Percentiles rank a stretch among this genome's conserved stretches.
Evolutionary conservation across 1,284 basidiomycete genomes (phyloP).

Genomic region (Cutaneotrichosporon curvatum): DNA sequence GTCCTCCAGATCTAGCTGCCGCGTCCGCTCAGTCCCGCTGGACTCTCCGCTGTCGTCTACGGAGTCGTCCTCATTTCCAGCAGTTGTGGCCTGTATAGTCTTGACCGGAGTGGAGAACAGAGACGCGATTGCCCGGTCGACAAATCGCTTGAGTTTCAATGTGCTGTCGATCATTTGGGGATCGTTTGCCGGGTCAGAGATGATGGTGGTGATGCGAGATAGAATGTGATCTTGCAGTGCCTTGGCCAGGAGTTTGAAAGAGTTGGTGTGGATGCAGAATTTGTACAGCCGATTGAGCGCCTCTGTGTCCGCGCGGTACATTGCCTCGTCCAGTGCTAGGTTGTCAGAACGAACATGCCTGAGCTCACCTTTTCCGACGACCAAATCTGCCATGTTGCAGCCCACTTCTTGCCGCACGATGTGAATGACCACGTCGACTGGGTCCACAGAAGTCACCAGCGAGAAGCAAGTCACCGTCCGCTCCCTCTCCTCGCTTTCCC

Average conservation of each 20-base stretch:
- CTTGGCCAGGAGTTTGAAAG: constrained; percentile 54
- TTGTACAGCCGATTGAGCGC: constrained; percentile 58
- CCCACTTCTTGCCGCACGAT: constrained; percentile 20
- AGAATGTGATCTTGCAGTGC: constrained; percentile 57
- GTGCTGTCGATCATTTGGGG: constrained; percentile 67
- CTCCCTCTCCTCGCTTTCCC: constrained; percentile 27
- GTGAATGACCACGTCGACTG: constrained; percentile 15
- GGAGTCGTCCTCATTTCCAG: neutral
- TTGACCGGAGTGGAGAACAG: constrained; percentile 48
- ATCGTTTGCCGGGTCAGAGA: constrained; percentile 54
- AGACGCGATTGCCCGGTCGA: constrained; percentile 52
- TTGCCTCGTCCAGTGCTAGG: constrained; percentile 57
- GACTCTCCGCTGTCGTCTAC: neutral
- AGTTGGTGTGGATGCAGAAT: constrained; percentile 57
- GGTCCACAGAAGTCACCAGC: constrained; percentile 4
- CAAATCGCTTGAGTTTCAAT: constrained; percentile 61
- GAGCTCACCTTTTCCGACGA: constrained; percentile 24
- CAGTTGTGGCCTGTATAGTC: neutral
- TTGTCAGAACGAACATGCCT: constrained; percentile 53
- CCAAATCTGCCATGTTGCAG: constrained; percentile 13
- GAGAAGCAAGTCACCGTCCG: constrained; percentile 20
- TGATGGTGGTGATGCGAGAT: constrained; percentile 29
- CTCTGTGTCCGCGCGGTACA: constrained; percentile 52
- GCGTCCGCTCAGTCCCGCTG: neutral
- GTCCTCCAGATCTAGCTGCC: constrained; percentile 38